Base-by-base conservation (phyloP, 2,329 filamentous ascomycete genomes). In the Dactylellina parvicollis region DNA sequence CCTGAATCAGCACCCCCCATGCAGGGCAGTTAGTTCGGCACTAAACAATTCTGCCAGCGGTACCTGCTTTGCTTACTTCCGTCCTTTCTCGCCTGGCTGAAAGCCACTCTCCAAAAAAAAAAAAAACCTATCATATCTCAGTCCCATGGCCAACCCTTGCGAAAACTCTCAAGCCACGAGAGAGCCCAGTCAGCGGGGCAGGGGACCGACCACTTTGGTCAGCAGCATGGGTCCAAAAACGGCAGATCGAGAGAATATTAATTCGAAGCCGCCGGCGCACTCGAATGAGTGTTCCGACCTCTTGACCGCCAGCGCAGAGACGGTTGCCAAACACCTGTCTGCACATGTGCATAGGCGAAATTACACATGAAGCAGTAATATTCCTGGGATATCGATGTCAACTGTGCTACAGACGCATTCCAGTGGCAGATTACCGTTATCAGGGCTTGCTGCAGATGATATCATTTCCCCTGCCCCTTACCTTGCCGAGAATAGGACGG, bases 381-480 rank as follows among this genome's bases (percentile, higher is more conserved):
- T 50, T 26, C 24, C 47, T 16, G 56, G 46, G 26, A 55, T 9
- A 34, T 34, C 26, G 47, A 49, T 49, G 18, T n/a, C 44, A 22
- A 49, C 44, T 26, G 20, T 22, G 49, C 8, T 49, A 7, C 22
- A 14, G 18, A 38, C 26, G 52, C 52, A 67, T 59, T 67, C 62
- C 52, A 59, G 9, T 34, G 42, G 62, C 44, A 67, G 52, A 67
- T 67, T 67, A 34, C 46, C 14, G 62, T 59, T 67, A 67, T 67
- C 62, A 67, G 52, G 52, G 60, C 52, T 26, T 24, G 20, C 36
- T 38, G 26, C 26, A 36, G 30, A 36, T 36, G 55, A 59, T 59
- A 59, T 59, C 55, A 59, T 47, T 34, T 40, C 52, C 52, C 20
- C 36, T 42, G 12, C 52, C 52, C 50, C 34, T 56, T 56, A 40